Percentiles rank a stretch among this genome's conserved stretches.
phyloP scores from a whole-genome alignment of 164 flowering plant genomes.

The Paratinospora sagittata region DNA sequence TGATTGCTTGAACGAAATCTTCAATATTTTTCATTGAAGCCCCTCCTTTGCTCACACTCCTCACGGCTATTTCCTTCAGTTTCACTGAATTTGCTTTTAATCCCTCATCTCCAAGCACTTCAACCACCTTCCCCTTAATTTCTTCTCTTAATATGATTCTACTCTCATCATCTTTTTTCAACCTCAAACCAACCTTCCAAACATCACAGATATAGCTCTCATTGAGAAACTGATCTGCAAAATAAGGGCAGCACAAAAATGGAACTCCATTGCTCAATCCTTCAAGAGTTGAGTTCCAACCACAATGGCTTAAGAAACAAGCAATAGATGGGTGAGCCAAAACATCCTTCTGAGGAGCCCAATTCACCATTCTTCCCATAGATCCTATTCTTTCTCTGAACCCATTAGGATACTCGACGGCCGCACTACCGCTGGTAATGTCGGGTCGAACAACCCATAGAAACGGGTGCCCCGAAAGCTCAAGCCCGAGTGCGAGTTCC shows the following conservation, averaged over 20 bases:
- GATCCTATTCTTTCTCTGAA: conserved; percentile 24
- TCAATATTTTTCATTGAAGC: conserved; percentile 15
- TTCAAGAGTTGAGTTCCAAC: conserved; percentile 59
- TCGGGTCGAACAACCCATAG: conserved; percentile 47
- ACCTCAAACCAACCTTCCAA: conserved; percentile 40
- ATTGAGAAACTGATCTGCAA: conserved; percentile 42
- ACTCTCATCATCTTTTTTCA: conserved; percentile 17
- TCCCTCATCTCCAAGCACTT: conserved; percentile 20
- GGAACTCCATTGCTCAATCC: conserved; percentile 44
- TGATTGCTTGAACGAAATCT: not conserved
- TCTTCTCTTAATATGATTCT: conserved; percentile 30
- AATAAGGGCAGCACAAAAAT: conserved; percentile 51
- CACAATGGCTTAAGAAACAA: conserved; percentile 57
- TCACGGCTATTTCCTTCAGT: conserved; percentile 19
- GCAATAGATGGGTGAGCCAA: conserved; percentile 44
- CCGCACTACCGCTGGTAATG: conserved; percentile 1
- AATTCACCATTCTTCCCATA: conserved; percentile 30
- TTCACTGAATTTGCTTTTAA: conserved; percentile 20
- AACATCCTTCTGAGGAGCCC: conserved; percentile 51
- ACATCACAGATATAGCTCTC: conserved; percentile 37
- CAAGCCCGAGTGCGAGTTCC: too few relatives aligned
- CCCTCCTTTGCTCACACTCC: conserved; percentile 28
- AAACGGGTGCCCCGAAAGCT: conserved; percentile 29
- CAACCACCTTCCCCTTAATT: conserved; percentile 25
- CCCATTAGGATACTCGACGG: conserved; percentile 25